A percentile compares a stretch with the other conserved stretches of the same genome.
phyloP scores from a whole-genome alignment of 2,329 filamentous ascomycete species.

The Cryoendolithus antarcticus region DNA sequence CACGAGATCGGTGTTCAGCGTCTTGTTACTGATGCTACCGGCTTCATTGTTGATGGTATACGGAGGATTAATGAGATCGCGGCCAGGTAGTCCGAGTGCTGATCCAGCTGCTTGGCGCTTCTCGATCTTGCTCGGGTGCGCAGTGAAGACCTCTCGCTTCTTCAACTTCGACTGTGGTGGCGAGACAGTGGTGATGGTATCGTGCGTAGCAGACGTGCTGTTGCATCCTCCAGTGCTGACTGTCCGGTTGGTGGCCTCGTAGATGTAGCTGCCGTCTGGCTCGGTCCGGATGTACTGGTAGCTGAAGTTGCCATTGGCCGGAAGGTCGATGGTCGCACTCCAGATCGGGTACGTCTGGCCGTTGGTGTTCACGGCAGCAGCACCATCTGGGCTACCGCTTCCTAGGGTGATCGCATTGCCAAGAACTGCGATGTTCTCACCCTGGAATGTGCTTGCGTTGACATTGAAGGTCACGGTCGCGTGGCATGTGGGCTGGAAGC shows the following conservation, averaged over 20 bases:
- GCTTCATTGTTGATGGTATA: constrained; percentile 55
- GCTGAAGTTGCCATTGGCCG: constrained; percentile 18
- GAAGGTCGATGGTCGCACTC: constrained; percentile 21
- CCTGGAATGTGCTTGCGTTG: constrained; percentile 21
- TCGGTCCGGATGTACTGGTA: constrained; percentile 23
- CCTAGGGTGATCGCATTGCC: constrained; percentile 7
- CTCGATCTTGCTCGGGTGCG: background rate
- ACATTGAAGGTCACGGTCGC: constrained; percentile 22
- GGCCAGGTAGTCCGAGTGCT: constrained; percentile 42
- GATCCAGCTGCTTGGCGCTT: constrained; percentile 6
- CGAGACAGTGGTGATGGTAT: constrained; percentile 20
- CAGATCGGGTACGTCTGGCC: constrained; percentile 19
- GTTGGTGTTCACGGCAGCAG: too few relatives aligned
- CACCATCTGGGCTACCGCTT: too few relatives aligned
- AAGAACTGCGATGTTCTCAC: constrained; percentile 24
- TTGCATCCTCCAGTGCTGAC: constrained; percentile 21
- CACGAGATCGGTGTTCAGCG: constrained; percentile 54
- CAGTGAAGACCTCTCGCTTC: constrained; percentile 3
- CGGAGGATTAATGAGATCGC: constrained; percentile 51
- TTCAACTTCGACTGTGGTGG: constrained; percentile 15
- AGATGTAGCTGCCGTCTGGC: constrained; percentile 21
- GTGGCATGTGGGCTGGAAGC: constrained; percentile 48
- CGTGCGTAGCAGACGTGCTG: constrained; percentile 13
- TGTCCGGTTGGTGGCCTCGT: constrained; percentile 20
- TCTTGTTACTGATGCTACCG: constrained; percentile 29